Base-by-base conservation (phyloP, 192 early-diverging fungal genomes). In the Podila horticola region DNA sequence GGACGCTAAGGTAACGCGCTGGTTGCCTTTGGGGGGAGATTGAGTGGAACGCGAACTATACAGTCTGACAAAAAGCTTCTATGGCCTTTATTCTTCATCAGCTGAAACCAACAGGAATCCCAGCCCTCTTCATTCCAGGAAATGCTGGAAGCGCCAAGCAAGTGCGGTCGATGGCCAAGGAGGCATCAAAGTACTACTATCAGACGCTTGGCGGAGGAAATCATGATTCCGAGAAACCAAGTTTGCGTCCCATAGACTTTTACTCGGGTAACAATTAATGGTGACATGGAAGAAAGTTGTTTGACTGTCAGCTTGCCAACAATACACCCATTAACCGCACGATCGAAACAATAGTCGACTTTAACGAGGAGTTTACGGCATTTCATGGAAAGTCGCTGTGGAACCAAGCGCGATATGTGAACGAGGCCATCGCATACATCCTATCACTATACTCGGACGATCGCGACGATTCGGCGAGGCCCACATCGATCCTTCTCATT, bases 111-210 rank as follows among this genome's bases (percentile, higher is more conserved):
- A 87, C 79, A 22, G 92, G 95, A 41, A 87, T 95, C 29, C 98
- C 98, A 3, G 91, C 95, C 0, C 86, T 99, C 15, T 99, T 99
- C 85, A 91, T 99, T 41, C 97, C 96, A 4, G 97, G 97, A 0
- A 95, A 98, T 69, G 95, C 97, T 29, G 97, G 97, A 20, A 96
- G 94, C 70, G 93, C 93, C 68, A 94, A 93, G 72, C 97, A 99
- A 84, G 88, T 93, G 11, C 86, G 95, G 28, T 95, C 94, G 20
- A 86, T 99, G 22, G 96, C 94, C 8, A 86, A 92, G n/a, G 91
- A 92, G 30, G 79, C 93, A 10, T 77, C 93, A 19, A 68, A 71
- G 4, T 85, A 89, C 36, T 92, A 90, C 76, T 87, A 88, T 51
- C 82, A 90, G 26, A 61, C 70, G 8, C 48, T 77, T 33, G 74